Evolutionary conservation across 139 green algal species (phyloP), one percentile per base, ranked within the genome.

Genomic region (Closterium sp.): DNA sequence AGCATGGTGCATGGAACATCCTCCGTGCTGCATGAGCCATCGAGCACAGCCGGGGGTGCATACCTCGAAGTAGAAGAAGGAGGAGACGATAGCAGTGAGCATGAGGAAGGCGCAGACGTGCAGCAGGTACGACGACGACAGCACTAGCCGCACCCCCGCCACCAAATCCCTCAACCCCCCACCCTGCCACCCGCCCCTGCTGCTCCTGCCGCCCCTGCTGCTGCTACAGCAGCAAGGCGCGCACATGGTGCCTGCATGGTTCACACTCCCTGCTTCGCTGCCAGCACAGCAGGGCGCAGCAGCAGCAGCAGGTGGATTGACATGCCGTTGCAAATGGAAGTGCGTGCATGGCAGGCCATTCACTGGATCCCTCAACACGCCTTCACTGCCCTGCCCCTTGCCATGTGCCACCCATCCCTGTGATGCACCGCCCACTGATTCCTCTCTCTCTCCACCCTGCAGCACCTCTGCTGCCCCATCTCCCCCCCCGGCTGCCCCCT

Each of bases 51-150:
- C 12, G 43, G 1, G 43, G 23, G 3, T 31, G 34, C 34, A 89
- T 30, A 96, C 95, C 93, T 97, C 93, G 90, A 98, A 98, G 92
- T 97, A 98, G 84, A 98, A 96, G 32, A 97, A 93, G 33, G 93
- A 96, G 33, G 93, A 95, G 28, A 94, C 88, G 7, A 95, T 32
- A 34, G 95, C 95, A n/a, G 38, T 88, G 81, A 97, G 84, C 25
- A 96, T 55, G 32, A 98, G 94, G 95, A 97, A 96, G n/a, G 84
- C 88, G 90, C 96, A 97, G 83, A 97, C 32, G 38, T 95, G 91
- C 35, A 93, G 93, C 32, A 97, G 93, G 93, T 97, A 98, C 30
- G 43, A 33, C 34, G 90, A 93, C 6, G 32, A 31, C 84, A 43
- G 28, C 28, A 93, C 34, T 33, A 93, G 25, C 28, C 28, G 33